Evolutionary conservation across 1,139 yeast genomes (phyloP), one percentile per base, ranked within the genome.

Genomic region (Ogataea hybrid): DNA sequence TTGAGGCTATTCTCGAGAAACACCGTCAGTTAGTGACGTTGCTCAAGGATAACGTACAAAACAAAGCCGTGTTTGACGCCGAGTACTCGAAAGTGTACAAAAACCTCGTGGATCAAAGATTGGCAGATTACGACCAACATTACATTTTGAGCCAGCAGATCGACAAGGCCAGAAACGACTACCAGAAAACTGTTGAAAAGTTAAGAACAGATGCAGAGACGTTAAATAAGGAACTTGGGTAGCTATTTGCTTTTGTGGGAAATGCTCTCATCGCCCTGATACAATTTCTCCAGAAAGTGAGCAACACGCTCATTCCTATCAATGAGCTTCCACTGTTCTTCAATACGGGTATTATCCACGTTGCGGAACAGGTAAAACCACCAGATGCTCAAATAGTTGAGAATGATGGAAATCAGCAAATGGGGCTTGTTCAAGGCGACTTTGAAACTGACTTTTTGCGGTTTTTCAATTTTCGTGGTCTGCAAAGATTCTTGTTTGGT

Each of bases 311-410:
- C 49, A 29, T 58, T 44, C 10, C 47, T 52, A 40, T 58, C 63
- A 35, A 58, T 58, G 43, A 46, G 35, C 8, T 48, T 49, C 63
- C 63, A 58, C 14, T 46, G 44, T 15, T 51, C 46, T 25, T 52
- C 54, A 27, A 58, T 51, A 28, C 57, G 37, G 17, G 49, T 39
- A 16, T 52, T 44, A 43, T 58, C 53, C 28, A 52, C 42, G 32
- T 42, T 17, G 22, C 28, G 38, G 30, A 41, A 44, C 22, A 41
- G 44, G 31, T 23, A 45, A 12, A 28, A 14, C 51, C 51, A 48
- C 16, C 46, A 18, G 11, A 41, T 31, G 2, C 43, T 38, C 4
- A 53, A 2, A 35, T 52, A 50, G 27, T 51, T 45, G 16, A 54
- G 33, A 9, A 54, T 7, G 10, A 54, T 18, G 33, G 45, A 56